Conservation (phyloP, 345 rosid species). For the Ceriops tagal region DNA sequence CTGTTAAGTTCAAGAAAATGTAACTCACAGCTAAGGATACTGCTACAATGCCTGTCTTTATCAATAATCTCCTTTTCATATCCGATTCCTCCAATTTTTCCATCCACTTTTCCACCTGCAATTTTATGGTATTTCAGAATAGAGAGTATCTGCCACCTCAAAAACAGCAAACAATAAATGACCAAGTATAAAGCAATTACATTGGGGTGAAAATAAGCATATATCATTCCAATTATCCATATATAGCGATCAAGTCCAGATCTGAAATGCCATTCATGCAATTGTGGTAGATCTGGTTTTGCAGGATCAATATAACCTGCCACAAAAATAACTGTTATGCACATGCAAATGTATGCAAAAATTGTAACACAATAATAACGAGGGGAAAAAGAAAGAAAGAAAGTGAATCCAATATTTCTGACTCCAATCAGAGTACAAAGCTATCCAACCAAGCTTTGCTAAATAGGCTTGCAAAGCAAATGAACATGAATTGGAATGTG, state of each 20-base stretch:
- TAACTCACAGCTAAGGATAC: conserved; percentile 55
- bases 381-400: not conserved
- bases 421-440: too few relatives aligned
- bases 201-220: conserved; percentile 89
- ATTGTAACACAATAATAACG: not conserved
- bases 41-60: conserved; percentile 59
- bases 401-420: too few relatives aligned
- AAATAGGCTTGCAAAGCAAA: not conserved
- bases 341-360: conserved; percentile 8
- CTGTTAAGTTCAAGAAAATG: conserved; percentile 6
- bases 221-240: conserved; percentile 93
- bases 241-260: conserved; percentile 98
- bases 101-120: conserved; percentile 96
- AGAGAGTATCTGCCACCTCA: conserved; percentile 7
- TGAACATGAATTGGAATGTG: not conserved
- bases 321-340: conserved; percentile 11
- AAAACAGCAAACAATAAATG: conserved; percentile 6
- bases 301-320: conserved; percentile 91
- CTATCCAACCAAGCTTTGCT: too few relatives aligned
- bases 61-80: conserved; percentile 55
- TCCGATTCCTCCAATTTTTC: conserved; percentile 93
- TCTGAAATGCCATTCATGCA: conserved; percentile 98
- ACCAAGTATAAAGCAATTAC: conserved; percentile 35
- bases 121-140: conserved; percentile 17
- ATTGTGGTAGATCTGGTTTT: conserved; percentile 73